phyloP scores from a whole-genome alignment of 2,329 filamentous ascomycete genomes.

The Mollisia scopiformis region DNA sequence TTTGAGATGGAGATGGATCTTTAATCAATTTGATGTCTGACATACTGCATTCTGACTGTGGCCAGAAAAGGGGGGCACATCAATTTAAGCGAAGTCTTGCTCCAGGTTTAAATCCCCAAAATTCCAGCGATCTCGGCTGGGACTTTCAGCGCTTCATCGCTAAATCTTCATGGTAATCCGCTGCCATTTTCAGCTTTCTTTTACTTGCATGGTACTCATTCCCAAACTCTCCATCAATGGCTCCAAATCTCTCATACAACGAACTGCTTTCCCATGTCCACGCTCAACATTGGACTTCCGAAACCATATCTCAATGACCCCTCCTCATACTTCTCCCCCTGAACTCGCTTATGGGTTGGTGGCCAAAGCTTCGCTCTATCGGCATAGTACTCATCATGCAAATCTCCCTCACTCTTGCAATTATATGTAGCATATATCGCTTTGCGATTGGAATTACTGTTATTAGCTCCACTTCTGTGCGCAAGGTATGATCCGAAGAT shows the following conservation, averaged over 20 bases:
- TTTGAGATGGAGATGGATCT: neutral
- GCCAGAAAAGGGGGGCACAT: neutral
- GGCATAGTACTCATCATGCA: slow-evolving; percentile 46
- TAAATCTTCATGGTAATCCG: neutral
- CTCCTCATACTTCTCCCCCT: slow-evolving; percentile 39
- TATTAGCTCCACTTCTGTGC: slow-evolving; percentile 37
- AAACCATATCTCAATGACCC: slow-evolving; percentile 40
- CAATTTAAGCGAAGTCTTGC: neutral
- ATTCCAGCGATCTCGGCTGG: neutral
- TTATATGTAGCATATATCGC: slow-evolving; percentile 49
- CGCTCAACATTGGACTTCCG: slow-evolving; percentile 43
- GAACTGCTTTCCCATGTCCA: slow-evolving; percentile 25
- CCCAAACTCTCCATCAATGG: too few species aligned
- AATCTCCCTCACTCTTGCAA: slow-evolving; percentile 41
- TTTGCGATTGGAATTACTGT: slow-evolving; percentile 37
- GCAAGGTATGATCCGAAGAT: slow-evolving; percentile 40
- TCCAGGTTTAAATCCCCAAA: neutral
- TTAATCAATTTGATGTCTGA: too few species aligned
- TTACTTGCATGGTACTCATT: too few species aligned
- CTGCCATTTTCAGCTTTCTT: neutral
- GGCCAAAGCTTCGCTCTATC: slow-evolving; percentile 45
- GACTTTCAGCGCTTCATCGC: neutral
- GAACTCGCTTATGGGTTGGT: slow-evolving; percentile 42
- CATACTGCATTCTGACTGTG: too few species aligned
- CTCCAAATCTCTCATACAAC: neutral